Conservation (phyloP, 2,329 filamentous ascomycete species). For the Tolypocladium ovalisporum region DNA sequence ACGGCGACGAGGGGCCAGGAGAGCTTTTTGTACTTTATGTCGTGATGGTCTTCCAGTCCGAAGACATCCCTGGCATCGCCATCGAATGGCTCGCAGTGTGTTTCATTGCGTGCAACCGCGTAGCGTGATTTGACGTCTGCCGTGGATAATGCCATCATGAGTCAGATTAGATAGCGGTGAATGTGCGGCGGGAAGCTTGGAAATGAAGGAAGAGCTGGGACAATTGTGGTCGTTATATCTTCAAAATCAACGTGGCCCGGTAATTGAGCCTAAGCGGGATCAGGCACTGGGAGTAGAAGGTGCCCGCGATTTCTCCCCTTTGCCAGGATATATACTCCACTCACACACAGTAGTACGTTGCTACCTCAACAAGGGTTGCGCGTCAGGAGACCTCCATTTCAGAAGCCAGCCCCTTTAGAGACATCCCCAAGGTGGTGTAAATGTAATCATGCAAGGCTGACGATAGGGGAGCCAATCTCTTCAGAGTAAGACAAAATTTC, state of each 20-base stretch:
- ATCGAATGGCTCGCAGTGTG: background rate
- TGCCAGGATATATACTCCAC: background rate
- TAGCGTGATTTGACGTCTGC: background rate
- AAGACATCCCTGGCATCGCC: slow-evolving; percentile 6
- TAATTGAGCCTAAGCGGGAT: background rate
- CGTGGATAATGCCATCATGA: background rate
- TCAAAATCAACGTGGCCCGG: background rate
- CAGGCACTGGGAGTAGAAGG: background rate
- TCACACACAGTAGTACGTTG: background rate
- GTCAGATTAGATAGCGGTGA: background rate
- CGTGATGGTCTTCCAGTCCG: slow-evolving; percentile 16
- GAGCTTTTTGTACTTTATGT: slow-evolving; percentile 42
- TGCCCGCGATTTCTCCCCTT: background rate
- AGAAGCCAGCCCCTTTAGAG: too few relatives aligned
- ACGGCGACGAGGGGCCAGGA: slow-evolving; percentile 39
- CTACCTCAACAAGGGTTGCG: too few relatives aligned
- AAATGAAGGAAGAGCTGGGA: background rate
- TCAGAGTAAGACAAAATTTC: too few relatives aligned
- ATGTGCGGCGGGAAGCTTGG: background rate
- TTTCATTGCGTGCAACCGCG: background rate
- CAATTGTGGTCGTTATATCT: background rate
- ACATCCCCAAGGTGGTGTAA: too few relatives aligned
- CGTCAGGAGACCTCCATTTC: too few relatives aligned
- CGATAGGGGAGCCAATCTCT: too few relatives aligned
- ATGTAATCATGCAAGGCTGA: too few relatives aligned